Base-by-base conservation (phyloP, 164 flowering plant species). In the Chimonanthus praecox region DNA sequence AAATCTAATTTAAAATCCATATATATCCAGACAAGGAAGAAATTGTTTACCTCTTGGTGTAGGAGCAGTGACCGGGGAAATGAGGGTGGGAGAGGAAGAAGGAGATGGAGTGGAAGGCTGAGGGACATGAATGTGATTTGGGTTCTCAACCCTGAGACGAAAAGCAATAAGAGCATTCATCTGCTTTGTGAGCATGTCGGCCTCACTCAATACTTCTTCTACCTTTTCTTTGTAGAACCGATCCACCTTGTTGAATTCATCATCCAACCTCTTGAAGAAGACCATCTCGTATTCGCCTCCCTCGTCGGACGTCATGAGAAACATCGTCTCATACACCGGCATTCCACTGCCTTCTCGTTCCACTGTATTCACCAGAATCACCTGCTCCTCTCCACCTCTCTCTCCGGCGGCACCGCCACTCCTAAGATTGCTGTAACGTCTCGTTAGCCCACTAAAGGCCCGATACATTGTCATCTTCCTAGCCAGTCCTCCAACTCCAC, bases 151-250 rank as follows among this genome's bases (percentile, higher is more conserved):
- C 79, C 76, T 87, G 46, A 88, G 71, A 70, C 94, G 70, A n/a
- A 92, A 77, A 43, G 92, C 94, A 78, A 89, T 89, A 54, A 89
- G 76, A 16, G 87, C 92, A 78, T 89, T 83, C 96, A 92, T 89
- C 71, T 92, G 98, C 15, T 71, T 82, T 20, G 80, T 89, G 78
- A 92, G 78, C 18, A 80, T 76, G 6, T 81, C 85, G 0, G 94
- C 98, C 63, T 89, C 92, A 13, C 47, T 73, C 82, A 87, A 65
- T 72, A 84, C 81, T 48, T 87, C 85, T 67, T 79, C 83, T 10
- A 90, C 89, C 63, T 87, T 87, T 7, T 45, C 73, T 82, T 77
- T 83, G 49, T 92, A 88, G 72, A 92, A 91, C 51, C 64, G 70
- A 4, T 79, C 43, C 2, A 88, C 94, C 61, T 91, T 92, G 70